Evolutionary conservation across 345 rosid species (phyloP), one percentile per base, ranked within the genome.

Genomic region (Geranium brycei): DNA sequence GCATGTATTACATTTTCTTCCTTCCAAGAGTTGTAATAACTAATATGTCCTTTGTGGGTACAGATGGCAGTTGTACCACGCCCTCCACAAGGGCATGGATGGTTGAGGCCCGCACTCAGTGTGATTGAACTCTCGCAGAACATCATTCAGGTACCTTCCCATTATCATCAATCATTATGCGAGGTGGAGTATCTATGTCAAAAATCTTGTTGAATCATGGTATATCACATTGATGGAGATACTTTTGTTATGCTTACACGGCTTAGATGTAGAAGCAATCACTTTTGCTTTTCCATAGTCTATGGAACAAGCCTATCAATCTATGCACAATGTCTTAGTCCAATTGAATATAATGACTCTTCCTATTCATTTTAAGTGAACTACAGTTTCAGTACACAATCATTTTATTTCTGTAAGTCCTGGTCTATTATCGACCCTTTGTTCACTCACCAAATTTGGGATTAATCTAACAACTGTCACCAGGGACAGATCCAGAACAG

Each of bases 61-160:
- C 85, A 95, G 99, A 88, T 95, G 97, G 97, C 99, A 4, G 78
- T 95, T 71, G 73, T 82, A 68, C 97, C 97, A 1, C 97, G 91
- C 32, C 85, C 87, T 68, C 72, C 91, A 30, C 95, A 84, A 78
- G 96, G 92, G 62, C 95, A 85, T 83, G 99, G 99, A 76, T 91
- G 99, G 99, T 80, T 91, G 72, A 88, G 99, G 77, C 99, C 99
- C 62, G 97, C 96, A 38, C 71, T 79, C 57, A 97, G 99, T 68
- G 96, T 95, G 62, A 78, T 82, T 69, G 99, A 95, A 75, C 97
- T 95, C 66, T 91, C 96, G 69, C 99, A 95, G 68, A 88, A 95
- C 67, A 80, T 95, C 70, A 81, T 88, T 78, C 97, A 95, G 99
- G 99, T 91, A 66, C 65, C 53, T 8, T 47, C 11, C 41, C 11